Evolutionary conservation across 805 yeast species (phyloP).

Genomic region (Metschnikowia peoriensis): DNA sequence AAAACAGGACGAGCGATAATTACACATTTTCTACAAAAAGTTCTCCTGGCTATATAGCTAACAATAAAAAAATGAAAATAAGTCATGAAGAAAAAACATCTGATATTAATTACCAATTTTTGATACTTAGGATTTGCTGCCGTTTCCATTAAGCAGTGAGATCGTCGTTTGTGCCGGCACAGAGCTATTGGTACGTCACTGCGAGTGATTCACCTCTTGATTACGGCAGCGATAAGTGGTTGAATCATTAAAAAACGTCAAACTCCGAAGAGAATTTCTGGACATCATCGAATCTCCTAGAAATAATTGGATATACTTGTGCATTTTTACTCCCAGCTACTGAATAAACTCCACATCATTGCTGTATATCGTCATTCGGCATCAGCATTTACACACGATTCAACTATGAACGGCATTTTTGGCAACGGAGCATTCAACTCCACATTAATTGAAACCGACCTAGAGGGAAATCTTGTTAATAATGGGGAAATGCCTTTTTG

Average conservation of each 20-base stretch:
- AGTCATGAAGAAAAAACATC: neutral
- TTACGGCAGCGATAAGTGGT: no score
- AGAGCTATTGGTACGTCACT: neutral
- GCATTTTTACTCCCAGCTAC: no score
- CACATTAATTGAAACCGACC: slow-evolving; percentile 15
- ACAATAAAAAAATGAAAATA: no score
- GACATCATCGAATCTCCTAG: no score
- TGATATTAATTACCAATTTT: neutral
- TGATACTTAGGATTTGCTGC: neutral
- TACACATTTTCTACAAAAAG: no score
- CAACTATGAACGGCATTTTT: slow-evolving; percentile 9
- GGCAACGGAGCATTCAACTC: slow-evolving; percentile 14
- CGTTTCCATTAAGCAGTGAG: neutral
- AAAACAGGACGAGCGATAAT: no score
- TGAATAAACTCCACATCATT: no score
- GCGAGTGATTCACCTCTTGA: neutral
- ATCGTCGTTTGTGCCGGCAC: neutral
- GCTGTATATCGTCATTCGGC: neutral
- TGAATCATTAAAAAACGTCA: no score
- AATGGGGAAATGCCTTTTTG: slow-evolving; percentile 18
- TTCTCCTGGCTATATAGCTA: no score
- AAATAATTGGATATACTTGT: no score
- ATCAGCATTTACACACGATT: neutral
- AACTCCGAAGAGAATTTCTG: no score
- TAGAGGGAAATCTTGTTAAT: slow-evolving; percentile 16